These are phyloP conservation scores for Cocos nucifera DNA, from an alignment of 176 grass and related monocot genomes.

Conservation along the genomic window DNA sequence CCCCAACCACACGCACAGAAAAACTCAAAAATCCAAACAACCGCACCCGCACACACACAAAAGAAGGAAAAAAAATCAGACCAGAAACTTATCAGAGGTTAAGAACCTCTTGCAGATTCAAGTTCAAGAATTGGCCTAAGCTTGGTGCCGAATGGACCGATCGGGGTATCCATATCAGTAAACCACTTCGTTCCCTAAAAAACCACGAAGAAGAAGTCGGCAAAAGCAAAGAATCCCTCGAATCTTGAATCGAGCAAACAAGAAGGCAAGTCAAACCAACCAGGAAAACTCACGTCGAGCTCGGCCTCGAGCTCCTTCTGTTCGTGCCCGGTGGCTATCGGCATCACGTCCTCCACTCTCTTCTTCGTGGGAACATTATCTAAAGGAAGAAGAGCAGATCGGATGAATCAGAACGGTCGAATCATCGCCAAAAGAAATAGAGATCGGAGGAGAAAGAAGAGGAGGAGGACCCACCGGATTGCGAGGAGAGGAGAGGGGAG, in stretches of 20 bases:
- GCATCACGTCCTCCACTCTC: constrained; percentile 67
- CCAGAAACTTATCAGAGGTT: no score
- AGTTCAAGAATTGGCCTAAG: constrained; percentile 22
- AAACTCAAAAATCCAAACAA: no score
- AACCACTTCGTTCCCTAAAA: constrained; percentile 76
- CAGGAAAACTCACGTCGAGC: constrained; percentile 37
- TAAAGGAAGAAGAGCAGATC: constrained; percentile 17
- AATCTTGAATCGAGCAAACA: constrained; percentile 2
- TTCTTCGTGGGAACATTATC: constrained; percentile 41
- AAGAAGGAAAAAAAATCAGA: no score
- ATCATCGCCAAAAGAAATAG: neutral
- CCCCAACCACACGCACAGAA: no score
- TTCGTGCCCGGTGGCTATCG: constrained; percentile 77
- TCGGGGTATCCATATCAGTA: constrained; percentile 51
- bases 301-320: constrained; percentile 66
- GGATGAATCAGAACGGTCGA: neutral
- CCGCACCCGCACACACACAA: no score
- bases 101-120: no score
- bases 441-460: no score
- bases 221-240: neutral
- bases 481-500: constrained; percentile 44
- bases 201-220: neutral
- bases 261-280: neutral
- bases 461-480: constrained; percentile 37
- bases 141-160: constrained; percentile 88